These are phyloP conservation scores for Bullera alba DNA, from an alignment of 768 basidiomycete species.

Conservation along the genomic window DNA sequence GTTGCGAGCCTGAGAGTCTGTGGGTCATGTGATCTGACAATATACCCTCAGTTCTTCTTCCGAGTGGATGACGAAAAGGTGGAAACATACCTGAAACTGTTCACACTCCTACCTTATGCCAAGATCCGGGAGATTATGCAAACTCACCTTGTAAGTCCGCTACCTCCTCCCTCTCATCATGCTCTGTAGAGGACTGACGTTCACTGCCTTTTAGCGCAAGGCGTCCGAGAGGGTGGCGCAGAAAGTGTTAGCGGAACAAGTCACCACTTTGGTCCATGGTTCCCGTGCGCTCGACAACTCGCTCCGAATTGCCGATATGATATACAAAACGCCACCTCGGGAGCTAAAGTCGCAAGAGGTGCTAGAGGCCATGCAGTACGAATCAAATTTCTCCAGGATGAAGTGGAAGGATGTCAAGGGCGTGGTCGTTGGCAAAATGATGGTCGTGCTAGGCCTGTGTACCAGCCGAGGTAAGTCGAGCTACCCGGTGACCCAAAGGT, in stretches of 20 bases:
- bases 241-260: constrained; percentile 54
- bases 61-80: constrained; percentile 74
- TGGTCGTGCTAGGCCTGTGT: no score
- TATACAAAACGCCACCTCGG: constrained; percentile 49
- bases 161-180: background rate
- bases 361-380: constrained; percentile 57
- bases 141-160: constrained; percentile 54
- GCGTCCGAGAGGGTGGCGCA: constrained; percentile 50
- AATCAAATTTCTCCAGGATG: constrained; percentile 58
- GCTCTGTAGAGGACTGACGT: background rate
- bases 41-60: constrained; percentile 76
- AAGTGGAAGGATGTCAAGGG: constrained; percentile 53
- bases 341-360: constrained; percentile 56
- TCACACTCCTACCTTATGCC: constrained; percentile 64
- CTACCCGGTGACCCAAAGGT: no score
- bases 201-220: constrained; percentile 26
- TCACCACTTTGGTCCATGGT: constrained; percentile 59
- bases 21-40: background rate
- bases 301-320: constrained; percentile 49
- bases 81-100: constrained; percentile 67
- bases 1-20: constrained; percentile 4
- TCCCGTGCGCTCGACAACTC: constrained; percentile 52
- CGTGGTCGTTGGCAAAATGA: constrained; percentile 58
- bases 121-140: constrained; percentile 57
- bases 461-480: no score